Base-by-base conservation (phyloP, 805 yeast genomes). In the Cyberlindnera mississippiensis region DNA sequence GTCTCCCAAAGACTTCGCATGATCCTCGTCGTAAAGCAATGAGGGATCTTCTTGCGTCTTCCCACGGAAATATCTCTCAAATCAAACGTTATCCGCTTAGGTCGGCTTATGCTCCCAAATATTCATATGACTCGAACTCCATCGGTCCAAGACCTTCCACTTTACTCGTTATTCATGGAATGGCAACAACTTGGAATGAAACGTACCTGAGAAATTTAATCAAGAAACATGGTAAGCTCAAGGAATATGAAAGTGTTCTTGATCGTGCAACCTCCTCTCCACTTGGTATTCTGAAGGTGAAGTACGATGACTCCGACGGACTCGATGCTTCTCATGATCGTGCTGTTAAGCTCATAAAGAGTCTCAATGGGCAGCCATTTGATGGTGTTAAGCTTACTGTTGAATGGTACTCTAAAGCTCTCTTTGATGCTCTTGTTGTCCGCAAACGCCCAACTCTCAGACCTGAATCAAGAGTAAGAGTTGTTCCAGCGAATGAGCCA, bases 251-350 rank as follows among this genome's bases (percentile, higher is more conserved):
- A 44, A 68, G 78, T 45, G 67, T 82, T 9, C 76, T 72, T 42
- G 93, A 89, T 55, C 86, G 91, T 1, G 68, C 70, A 17, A 80
- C 85, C 33, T 96, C 89, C 3, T 83, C 81, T 15, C 90, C 95
- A 0, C 61, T 89, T 31, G 93, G 95, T 9, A 67, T 88, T 17
- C 82, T 82, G 38, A 64, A 76, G 16, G 67, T 87, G 39, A 68
- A 73, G 44, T 89, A 20, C 24, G 24, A 20, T 20, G 24, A 20
- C 24, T 20, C 24, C 8, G 24, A 20, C 24, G 24, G 24, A 20
- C 24, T 20, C 24, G 24, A 20, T 20, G 24, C 24, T 20, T 20
- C 24, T 6, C 24, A 20, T 20, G 24, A 20, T 20, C 24, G 24
- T 20, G 24, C 24, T 20, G 24, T 20, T 20, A 20, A 20, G 24